A percentile compares a stretch with the other conserved stretches of the same genome.
Conservation (phyloP, 306 rosid species). For the Vigna trinervia region DNA sequence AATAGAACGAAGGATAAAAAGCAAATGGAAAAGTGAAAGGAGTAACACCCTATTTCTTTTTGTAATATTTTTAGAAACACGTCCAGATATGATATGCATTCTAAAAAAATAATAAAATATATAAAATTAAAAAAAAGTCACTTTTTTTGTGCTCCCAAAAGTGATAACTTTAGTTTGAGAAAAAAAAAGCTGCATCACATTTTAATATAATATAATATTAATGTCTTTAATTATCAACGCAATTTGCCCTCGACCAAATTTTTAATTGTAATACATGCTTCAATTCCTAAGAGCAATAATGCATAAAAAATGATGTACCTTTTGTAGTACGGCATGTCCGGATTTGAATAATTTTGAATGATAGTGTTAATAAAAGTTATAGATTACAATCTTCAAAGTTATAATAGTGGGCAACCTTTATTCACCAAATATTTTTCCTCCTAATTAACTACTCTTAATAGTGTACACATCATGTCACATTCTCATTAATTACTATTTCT, state of each 20-base stretch:
- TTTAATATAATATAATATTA: no score
- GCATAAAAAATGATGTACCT: not conserved
- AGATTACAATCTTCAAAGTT: constrained; percentile 21
- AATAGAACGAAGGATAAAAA: no score
- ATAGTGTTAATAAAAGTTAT: not conserved
- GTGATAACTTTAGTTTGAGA: not conserved
- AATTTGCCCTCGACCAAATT: not conserved
- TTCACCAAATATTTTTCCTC: constrained; percentile 7
- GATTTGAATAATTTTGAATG: not conserved
- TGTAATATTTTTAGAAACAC: no score
- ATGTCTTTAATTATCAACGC: not conserved
- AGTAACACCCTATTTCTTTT: no score
- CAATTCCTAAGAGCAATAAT: constrained; percentile 3
- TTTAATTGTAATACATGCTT: constrained; percentile 33
- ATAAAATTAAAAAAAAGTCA: no score
- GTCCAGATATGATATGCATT: no score
- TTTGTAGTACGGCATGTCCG: constrained; percentile 36
- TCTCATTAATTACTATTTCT: not conserved
- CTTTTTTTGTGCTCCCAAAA: not conserved
- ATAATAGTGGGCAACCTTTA: not conserved
- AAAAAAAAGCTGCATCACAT: not conserved
- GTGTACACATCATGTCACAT: not conserved
- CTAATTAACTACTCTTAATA: not conserved
- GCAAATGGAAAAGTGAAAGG: no score
- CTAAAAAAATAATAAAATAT: no score